Conservation (phyloP, 495 filamentous ascomycete species). For the Xylaria intraflava region DNA sequence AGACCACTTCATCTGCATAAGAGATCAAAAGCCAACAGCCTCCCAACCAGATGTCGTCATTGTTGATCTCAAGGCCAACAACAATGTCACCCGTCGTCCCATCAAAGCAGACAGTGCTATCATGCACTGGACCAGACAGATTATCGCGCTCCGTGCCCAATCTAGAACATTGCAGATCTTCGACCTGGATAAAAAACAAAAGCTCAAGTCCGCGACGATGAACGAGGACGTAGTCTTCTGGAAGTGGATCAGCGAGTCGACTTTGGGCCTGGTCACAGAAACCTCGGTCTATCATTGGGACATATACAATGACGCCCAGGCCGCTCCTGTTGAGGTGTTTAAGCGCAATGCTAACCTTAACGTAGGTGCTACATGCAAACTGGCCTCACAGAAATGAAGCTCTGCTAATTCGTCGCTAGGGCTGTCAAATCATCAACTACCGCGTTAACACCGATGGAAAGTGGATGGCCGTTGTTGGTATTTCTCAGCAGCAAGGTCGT, state of each 20-base stretch:
- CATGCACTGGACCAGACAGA: constrained; percentile 95
- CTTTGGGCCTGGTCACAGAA: constrained; percentile 84
- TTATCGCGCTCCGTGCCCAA: constrained; percentile 93
- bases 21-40: constrained; percentile 77
- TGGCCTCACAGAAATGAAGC: not conserved
- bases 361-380: constrained; percentile 45
- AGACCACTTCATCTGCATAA: constrained; percentile 88
- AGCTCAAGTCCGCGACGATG: constrained; percentile 92
- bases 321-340: constrained; percentile 79
- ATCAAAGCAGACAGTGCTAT: constrained; percentile 99
- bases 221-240: constrained; percentile 96
- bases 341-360: constrained; percentile 83
- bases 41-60: constrained; percentile 91
- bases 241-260: constrained; percentile 94
- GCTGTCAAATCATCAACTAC: constrained; percentile 99
- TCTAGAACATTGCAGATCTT: constrained; percentile 94
- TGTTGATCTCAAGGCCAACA: constrained; percentile 88
- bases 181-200: constrained; percentile 80
- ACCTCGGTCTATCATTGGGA: constrained; percentile 95
- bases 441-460: constrained; percentile 90
- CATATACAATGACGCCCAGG: constrained; percentile 72
- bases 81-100: constrained; percentile 83
- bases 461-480: constrained; percentile 97
- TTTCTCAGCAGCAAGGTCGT: constrained; percentile 84
- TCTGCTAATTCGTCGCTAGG: constrained; percentile 41